Conservation (phyloP, 2,329 filamentous ascomycete genomes). For the Coniochaeta hoffmannii region DNA sequence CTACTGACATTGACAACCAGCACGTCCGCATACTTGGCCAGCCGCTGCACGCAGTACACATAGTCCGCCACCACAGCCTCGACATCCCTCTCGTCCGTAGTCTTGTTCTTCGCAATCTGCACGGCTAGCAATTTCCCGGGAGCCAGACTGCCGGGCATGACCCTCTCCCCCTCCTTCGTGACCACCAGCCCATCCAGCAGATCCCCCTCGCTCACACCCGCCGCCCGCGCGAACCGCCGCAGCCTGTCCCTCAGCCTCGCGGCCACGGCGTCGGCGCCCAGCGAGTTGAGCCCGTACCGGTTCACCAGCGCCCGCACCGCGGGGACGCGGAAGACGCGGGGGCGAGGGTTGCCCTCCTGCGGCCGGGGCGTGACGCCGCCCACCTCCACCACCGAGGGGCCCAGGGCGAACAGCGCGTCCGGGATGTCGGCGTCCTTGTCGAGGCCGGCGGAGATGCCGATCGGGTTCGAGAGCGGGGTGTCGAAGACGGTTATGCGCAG, state of each 20-base stretch:
- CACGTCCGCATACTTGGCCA: conserved; percentile 87
- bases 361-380: conserved; percentile 84
- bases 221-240: conserved; percentile 63
- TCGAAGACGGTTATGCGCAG: conserved; percentile 60
- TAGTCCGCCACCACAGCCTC: conserved; percentile 75
- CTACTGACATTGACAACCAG: conserved; percentile 98
- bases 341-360: conserved; percentile 80
- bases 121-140: conserved; percentile 76
- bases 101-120: conserved; percentile 96
- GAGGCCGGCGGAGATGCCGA: conserved; percentile 90
- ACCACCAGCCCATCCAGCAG: conserved; percentile 68
- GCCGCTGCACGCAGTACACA: conserved; percentile 75
- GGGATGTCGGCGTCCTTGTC: conserved; percentile 92
- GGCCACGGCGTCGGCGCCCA: conserved; percentile 82
- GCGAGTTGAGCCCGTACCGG: conserved; percentile 89
- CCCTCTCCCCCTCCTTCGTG: conserved; percentile 21
- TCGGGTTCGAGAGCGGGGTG: conserved; percentile 69
- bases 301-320: conserved; percentile 86
- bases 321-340: conserved; percentile 80
- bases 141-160: conserved; percentile 74
- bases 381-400: conserved; percentile 82
- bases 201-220: conserved; percentile 63
- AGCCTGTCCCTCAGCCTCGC: conserved; percentile 70
- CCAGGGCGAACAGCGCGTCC: conserved; percentile 74
- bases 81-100: conserved; percentile 77